These are phyloP conservation scores for Blastobotrys arbuscula DNA, from an alignment of 1,139 yeast genomes.

Conservation along the genomic window DNA sequence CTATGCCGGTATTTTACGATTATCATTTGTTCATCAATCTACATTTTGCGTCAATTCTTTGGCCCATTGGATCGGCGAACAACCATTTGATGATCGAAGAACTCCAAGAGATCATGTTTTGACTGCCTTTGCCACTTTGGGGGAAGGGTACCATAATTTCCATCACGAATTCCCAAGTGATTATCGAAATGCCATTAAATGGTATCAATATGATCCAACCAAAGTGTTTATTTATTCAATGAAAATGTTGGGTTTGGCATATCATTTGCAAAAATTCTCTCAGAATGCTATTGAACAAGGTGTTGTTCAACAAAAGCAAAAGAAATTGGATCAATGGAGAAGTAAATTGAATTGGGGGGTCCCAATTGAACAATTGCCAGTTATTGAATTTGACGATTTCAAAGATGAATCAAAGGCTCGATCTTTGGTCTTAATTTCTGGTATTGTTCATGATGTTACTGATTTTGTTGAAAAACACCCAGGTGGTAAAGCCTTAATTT, in stretches of 20 bases:
- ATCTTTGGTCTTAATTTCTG: slow-evolving; percentile 76
- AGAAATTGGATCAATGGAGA: slow-evolving; percentile 83
- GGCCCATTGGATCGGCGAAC: slow-evolving; percentile 98
- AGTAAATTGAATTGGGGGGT: slow-evolving; percentile 87
- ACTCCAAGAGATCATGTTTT: slow-evolving; percentile 94
- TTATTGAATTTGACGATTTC: slow-evolving; percentile 85
- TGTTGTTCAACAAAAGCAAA: slow-evolving; percentile 90
- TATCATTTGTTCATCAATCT: slow-evolving; percentile 88
- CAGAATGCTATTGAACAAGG: slow-evolving; percentile 97
- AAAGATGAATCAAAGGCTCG: slow-evolving; percentile 55
- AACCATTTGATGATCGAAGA: slow-evolving; percentile 96
- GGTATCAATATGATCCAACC: slow-evolving; percentile 99
- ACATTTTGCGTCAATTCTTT: slow-evolving; percentile 97
- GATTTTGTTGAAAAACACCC: slow-evolving; percentile 89
- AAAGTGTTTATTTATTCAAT: slow-evolving; percentile 67
- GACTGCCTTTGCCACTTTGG: slow-evolving; percentile 93
- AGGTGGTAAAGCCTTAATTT: slow-evolving; percentile 88
- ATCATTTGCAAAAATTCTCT: slow-evolving; percentile 86
- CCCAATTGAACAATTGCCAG: slow-evolving; percentile 75
- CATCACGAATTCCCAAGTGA: slow-evolving; percentile 99
- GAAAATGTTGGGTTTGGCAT: slow-evolving; percentile 80
- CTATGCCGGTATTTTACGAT: slow-evolving; percentile 83
- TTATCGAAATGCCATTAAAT: slow-evolving; percentile 93
- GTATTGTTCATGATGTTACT: slow-evolving; percentile 90
- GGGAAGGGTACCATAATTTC: slow-evolving; percentile 99